phyloP scores from a whole-genome alignment of 352 stramenopile species.

The Globisporangium spinosum region DNA sequence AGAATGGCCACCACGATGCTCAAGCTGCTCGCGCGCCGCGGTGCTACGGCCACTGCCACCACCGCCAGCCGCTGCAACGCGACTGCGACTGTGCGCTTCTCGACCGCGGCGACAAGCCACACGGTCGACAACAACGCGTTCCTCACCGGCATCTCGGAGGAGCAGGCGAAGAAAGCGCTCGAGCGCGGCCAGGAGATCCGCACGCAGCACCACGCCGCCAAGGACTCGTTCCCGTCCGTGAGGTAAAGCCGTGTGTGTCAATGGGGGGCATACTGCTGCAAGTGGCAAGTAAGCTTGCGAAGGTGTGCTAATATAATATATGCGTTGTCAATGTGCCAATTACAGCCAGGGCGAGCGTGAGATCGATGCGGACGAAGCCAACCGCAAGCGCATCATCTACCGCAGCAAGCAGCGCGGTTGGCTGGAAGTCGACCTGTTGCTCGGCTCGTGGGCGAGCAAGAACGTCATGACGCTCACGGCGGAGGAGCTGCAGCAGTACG shows the following conservation, averaged over 20 bases:
- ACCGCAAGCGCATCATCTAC: constrained; percentile 93
- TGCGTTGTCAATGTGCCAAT: background rate
- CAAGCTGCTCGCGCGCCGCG: constrained; percentile 10
- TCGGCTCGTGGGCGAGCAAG: constrained; percentile 92
- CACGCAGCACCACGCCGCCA: constrained; percentile 43
- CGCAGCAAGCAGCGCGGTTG: constrained; percentile 94
- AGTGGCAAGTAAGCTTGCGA: background rate
- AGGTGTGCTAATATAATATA: background rate
- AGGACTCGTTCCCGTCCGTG: constrained; percentile 34
- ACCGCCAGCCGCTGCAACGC: background rate
- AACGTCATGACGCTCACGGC: constrained; percentile 83
- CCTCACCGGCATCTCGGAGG: constrained; percentile 44
- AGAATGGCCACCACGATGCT: constrained; percentile 11
- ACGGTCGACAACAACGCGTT: constrained; percentile 46
- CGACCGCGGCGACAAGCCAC: constrained; percentile 33
- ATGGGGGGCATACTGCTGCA: background rate
- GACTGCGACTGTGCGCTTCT: constrained; percentile 16
- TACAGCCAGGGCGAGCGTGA: constrained; percentile 49
- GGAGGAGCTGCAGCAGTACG: constrained; percentile 91
- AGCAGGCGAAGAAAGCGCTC: constrained; percentile 48
- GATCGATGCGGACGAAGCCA: constrained; percentile 57
- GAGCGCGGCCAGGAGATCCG: constrained; percentile 53
- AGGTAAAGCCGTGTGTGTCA: constrained; percentile 19
- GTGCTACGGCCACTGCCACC: background rate
- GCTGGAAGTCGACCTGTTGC: constrained; percentile 94